Base-by-base conservation (phyloP, 495 filamentous ascomycete species). In the Corynascus novoguineensis region DNA sequence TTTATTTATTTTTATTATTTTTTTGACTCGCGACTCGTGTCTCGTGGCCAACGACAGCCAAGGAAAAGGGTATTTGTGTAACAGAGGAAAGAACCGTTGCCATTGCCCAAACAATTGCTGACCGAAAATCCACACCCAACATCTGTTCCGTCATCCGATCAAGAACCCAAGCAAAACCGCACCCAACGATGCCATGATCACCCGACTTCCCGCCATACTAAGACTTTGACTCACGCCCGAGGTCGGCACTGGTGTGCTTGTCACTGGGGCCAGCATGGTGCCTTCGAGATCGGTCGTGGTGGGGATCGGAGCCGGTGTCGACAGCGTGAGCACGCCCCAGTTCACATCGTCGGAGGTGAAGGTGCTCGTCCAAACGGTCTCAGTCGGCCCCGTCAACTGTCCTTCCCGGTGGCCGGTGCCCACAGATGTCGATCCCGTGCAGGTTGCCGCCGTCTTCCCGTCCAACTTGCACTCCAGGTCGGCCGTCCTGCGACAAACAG, bases 251-350 rank as follows among this genome's bases (percentile, higher is more conserved):
- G 50, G 45, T n/a, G 55, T 38, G 19, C 46, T 56, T 19, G 57
- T 45, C 21, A 53, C 46, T 14, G 60, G 17, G 6, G 57, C 46
- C 19, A 62, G 63, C 29, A 51, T 57, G 7, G 58, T 65, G 6
- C 49, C 61, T 10, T 64, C 58, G 22, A 67, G 61, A 34, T 65
- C 57, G 14, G 61, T 62, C 2, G 59, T 64, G 34, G 37, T 61
- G 17, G 66, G 55, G 1, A 53, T 40, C 1, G 70, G 57, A 12
- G 50, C 63, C 12, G 68, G 68, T 9, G 61, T 62, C 4, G 61
- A 45, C 24, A 76, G 63, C n/a, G 72, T 75, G 31, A 76, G 52
- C 24, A 63, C 64, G 11, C 58, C 72, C 73, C 71, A 76, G 5
- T 52, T 53, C 14, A 72, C 68, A 5, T 68, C 53, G n/a, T 62